These are phyloP conservation scores for Trichoderma endophyticum DNA, from an alignment of 2,329 filamentous ascomycete species.

Conservation along the genomic window DNA sequence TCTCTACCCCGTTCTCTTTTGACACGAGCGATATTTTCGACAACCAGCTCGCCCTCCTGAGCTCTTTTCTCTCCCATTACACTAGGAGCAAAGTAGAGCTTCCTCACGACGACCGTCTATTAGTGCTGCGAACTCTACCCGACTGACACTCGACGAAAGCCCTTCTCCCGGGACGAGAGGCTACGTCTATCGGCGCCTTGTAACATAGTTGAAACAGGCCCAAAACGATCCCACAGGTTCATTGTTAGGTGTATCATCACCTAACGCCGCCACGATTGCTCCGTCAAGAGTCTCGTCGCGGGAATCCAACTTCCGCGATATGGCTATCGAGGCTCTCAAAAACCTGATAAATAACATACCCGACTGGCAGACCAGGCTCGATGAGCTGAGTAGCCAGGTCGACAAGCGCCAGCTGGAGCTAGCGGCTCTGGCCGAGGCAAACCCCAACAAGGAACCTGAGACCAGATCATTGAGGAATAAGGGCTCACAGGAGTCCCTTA, in stretches of 20 bases:
- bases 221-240: background rate
- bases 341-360: conserved; percentile 55
- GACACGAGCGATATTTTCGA: background rate
- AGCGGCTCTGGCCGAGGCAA: conserved; percentile 42
- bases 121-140: conserved; percentile 14
- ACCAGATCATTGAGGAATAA: conserved; percentile 47
- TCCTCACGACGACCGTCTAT: background rate
- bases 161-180: background rate
- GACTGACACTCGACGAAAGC: background rate
- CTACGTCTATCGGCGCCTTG: background rate
- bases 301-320: conserved; percentile 32
- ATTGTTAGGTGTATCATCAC: conserved; percentile 31
- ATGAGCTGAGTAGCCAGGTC: conserved; percentile 60
- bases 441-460: conserved; percentile 28
- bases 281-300: conserved; percentile 30
- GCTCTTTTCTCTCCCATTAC: background rate
- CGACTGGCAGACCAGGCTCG: conserved; percentile 57
- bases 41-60: background rate
- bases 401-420: conserved; percentile 60
- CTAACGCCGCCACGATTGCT: conserved; percentile 27
- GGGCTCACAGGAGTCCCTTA: conserved; percentile 54
- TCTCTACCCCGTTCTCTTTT: background rate
- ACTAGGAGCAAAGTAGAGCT: background rate
- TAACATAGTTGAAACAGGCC: background rate
- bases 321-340: conserved; percentile 55